phyloP scores from a whole-genome alignment of 352 stramenopile species.

The Phytophthora macrochlamydospora region DNA sequence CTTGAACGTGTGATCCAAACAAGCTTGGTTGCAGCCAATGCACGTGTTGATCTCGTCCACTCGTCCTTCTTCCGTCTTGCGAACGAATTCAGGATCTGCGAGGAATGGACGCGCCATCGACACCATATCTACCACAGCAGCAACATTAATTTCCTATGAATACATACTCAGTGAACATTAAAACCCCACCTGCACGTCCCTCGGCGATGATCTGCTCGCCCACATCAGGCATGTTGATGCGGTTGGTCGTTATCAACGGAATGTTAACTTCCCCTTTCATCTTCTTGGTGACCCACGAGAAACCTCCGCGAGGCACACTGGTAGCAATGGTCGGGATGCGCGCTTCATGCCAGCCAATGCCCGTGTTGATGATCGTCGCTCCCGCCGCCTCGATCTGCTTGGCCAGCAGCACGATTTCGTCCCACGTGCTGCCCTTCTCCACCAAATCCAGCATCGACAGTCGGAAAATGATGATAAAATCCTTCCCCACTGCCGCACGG shows the following conservation, averaged over 20 bases:
- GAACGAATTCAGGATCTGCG: constrained; percentile 94
- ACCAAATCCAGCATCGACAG: constrained; percentile 97
- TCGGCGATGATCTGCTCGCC: constrained; percentile 90
- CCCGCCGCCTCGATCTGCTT: constrained; percentile 92
- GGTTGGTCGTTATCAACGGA: constrained; percentile 96
- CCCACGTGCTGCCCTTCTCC: constrained; percentile 86
- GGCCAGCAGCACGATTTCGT: constrained; percentile 92
- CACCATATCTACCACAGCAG: constrained; percentile 51
- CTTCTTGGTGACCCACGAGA: constrained; percentile 95
- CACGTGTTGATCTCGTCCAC: constrained; percentile 98
- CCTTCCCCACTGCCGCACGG: constrained; percentile 85
- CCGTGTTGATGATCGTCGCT: constrained; percentile 97
- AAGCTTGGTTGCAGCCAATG: constrained; percentile 97
- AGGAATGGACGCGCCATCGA: constrained; percentile 93
- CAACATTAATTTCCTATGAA: constrained; percentile 14
- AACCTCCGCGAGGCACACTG: constrained; percentile 93
- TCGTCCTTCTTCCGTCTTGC: constrained; percentile 90
- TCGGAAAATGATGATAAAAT: constrained; percentile 99
- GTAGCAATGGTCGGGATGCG: constrained; percentile 97
- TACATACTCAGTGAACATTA: not conserved
- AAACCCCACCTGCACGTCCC: constrained; percentile 58
- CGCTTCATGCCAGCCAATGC: constrained; percentile 98
- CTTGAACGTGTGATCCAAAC: constrained; percentile 98
- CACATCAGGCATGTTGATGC: constrained; percentile 96
- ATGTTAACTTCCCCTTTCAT: constrained; percentile 89